Conservation (phyloP, 176 grass and related monocot species). For the Stipa capillata region DNA sequence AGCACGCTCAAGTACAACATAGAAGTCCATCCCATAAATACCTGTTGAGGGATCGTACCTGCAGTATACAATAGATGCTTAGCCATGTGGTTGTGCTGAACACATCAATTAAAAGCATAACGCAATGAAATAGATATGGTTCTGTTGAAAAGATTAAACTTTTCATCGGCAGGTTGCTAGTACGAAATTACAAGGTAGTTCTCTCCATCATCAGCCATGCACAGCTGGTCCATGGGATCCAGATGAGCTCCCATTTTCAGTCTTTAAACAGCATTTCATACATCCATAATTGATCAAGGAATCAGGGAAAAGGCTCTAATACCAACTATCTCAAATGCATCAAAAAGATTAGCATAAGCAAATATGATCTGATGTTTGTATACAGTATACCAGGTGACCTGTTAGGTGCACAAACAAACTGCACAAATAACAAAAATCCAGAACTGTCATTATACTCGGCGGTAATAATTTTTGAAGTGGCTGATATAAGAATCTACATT, state of each 20-base stretch:
- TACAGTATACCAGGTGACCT: neutral
- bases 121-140: neutral
- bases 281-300: neutral
- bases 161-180: neutral
- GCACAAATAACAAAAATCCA: neutral
- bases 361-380: neutral
- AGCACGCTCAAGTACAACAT: conserved; percentile 46
- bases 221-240: neutral
- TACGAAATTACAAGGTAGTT: neutral
- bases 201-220: neutral
- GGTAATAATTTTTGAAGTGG: neutral
- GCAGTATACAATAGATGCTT: neutral
- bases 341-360: neutral
- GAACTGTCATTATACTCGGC: neutral
- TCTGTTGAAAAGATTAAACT: neutral
- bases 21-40: conserved; percentile 76
- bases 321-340: neutral
- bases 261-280: neutral
- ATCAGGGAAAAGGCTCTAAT: neutral
- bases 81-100: neutral
- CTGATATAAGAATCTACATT: too few relatives aligned
- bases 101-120: neutral
- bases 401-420: neutral
- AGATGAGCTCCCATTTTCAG: neutral
- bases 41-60: conserved; percentile 67